phyloP scores from a whole-genome alignment of 192 early-diverging fungal species.

The Chytriomyces sp. region DNA sequence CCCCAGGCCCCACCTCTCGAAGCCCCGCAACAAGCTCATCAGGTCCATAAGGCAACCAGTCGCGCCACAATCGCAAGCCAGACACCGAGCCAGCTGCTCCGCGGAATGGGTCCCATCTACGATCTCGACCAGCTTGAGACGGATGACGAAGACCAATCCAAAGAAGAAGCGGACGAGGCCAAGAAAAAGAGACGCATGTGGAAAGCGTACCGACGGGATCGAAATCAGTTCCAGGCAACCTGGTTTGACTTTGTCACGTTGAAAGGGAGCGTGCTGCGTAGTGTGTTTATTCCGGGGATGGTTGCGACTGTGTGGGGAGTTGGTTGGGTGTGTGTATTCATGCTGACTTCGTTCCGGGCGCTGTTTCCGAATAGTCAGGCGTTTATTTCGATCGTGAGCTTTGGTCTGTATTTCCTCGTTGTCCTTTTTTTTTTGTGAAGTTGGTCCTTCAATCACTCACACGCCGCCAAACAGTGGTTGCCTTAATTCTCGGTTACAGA shows the following conservation, averaged over 20 bases:
- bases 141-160: no score
- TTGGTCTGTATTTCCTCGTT: slow-evolving; percentile 18
- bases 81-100: no score
- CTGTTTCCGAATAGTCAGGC: slow-evolving; percentile 28
- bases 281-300: slow-evolving; percentile 1
- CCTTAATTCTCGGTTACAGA: slow-evolving; percentile 79
- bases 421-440: not conserved
- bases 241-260: slow-evolving; percentile 23
- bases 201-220: no score
- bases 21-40: no score
- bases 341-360: slow-evolving; percentile 2
- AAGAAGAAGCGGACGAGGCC: no score
- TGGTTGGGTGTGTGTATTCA: slow-evolving; percentile 17
- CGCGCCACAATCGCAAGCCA: no score
- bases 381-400: slow-evolving; percentile 50
- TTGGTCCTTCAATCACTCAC: not conserved
- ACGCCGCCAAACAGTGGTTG: slow-evolving; percentile 35
- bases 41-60: no score
- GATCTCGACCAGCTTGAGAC: no score
- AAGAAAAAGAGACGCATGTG: no score
- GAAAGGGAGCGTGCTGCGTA: slow-evolving; percentile 3
- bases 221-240: slow-evolving; percentile 15
- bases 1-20: no score
- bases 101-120: no score
- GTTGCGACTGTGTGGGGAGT: slow-evolving; percentile 19